Evolutionary conservation across 1,284 basidiomycete species (phyloP).

Genomic region (Melampsora larici-populina): DNA sequence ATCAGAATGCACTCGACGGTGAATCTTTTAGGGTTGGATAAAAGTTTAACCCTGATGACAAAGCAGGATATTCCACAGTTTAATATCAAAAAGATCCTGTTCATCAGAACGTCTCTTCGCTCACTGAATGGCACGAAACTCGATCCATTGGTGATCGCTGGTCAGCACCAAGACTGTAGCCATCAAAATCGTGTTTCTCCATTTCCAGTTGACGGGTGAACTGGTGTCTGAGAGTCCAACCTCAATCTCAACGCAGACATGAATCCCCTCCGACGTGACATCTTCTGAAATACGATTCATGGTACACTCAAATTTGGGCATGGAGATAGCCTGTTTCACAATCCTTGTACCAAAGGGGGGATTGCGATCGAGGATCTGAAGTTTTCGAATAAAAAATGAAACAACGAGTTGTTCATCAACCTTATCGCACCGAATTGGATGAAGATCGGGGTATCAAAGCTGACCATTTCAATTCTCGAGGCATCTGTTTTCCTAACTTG

Average conservation of each 20-base stretch:
- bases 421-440: no score
- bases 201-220: slow-evolving; percentile 19
- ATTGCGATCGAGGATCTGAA: slow-evolving; percentile 43
- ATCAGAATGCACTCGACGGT: slow-evolving; percentile 34
- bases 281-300: slow-evolving; percentile 32
- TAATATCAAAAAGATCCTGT: neutral
- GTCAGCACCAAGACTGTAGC: slow-evolving; percentile 41
- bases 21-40: slow-evolving; percentile 34
- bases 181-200: slow-evolving; percentile 35
- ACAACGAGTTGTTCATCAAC: neutral
- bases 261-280: slow-evolving; percentile 27
- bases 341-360: slow-evolving; percentile 41
- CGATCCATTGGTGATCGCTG: slow-evolving; percentile 42
- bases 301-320: slow-evolving; percentile 37
- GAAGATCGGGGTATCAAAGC: neutral
- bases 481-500: slow-evolving; percentile 26
- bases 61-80: neutral
- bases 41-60: slow-evolving; percentile 25
- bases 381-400: neutral
- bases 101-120: neutral
- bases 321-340: slow-evolving; percentile 30
- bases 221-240: slow-evolving; percentile 28
- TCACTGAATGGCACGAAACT: slow-evolving; percentile 42
- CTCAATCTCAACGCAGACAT: slow-evolving; percentile 31
- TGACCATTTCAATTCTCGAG: slow-evolving; percentile 37